Base-by-base conservation (phyloP, 345 rosid species). In the Eucalyptus melliodora region DNA sequence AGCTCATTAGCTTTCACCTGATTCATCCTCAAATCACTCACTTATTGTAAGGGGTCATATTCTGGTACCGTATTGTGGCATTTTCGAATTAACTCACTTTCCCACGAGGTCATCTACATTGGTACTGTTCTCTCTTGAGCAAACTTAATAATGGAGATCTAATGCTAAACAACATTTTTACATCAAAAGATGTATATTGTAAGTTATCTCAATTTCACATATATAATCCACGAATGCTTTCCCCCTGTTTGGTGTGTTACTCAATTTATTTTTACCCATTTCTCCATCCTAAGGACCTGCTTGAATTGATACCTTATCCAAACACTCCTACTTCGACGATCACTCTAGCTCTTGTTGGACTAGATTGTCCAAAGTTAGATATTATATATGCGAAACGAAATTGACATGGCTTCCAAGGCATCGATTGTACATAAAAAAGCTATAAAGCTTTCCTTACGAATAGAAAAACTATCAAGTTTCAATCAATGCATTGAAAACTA, bases 21-120 rank as follows among this genome's bases (percentile, higher is more conserved):
- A 56, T 34, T 34, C 12, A 23, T 72, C 82, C 44, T 72, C 6
- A 37, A 34, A 72, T 23, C 26, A 9, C 24, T 21, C 44, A 34
- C 44, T 37, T 34, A 34, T 8, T 34, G 5, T 2, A 72, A 37
- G 11, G 27, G 9, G 45, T 37, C 27, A 5, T 72, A 16, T 40
- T 72, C 0, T 11, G 1, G 24, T 72, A 34, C 0, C 4, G 0
- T 37, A 72, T 72, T 3, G 4, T 21, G 45, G 2, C 27, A 37
- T 37, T 40, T 37, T 24, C 0, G 3, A 17, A 72, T 72, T 37
- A 21, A 37, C 26, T 72, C 45, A 72, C 45, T 37, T 72, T 16
- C 8, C 45, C 8, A 37, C 0, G 2, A 37, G 14, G 26, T 72
- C 26, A 37, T 72, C 83, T 21, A 72, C 42, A 37, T 40, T 37